Evolutionary conservation across 2,329 filamentous ascomycete genomes (phyloP), one percentile per base, ranked within the genome.

Genomic region (Fusarium sp.): DNA sequence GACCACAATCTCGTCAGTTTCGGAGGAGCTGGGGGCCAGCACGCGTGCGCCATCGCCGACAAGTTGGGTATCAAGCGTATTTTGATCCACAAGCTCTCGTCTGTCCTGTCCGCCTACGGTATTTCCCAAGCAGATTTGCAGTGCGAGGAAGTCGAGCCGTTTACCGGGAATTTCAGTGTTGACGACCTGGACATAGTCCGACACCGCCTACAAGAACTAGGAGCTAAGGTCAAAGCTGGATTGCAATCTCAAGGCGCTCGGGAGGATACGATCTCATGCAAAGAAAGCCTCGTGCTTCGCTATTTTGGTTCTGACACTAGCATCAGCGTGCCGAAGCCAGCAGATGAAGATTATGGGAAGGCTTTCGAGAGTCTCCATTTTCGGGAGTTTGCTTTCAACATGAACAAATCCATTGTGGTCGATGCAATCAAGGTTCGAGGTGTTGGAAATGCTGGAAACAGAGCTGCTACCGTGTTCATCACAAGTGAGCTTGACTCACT

Each of bases 11-110:
- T 80, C 7, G 78, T 76, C 20, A 73, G 71, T 20, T 80, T 94
- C 75, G 92, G 92, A 24, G 92, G 92, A 66, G 92, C 92, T 7
- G 92, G 92, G 58, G 91, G 91, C 39, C 58, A 93, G 55, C 82
- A 84, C 58, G 82, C 82, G 0, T 81, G 78, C 24, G 76, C 77
- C 0, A 82, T 85, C 39, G 82, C 81, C 1, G 72, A 77, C 8
- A 77, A 79, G 2, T 74, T 84, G 0, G 80, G 81, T 0, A 83
- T 84, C 20, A 74, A 71, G 5, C 75, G 76, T 1, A 77, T 83
- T 11, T 65, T 85, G 4, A 80, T 84, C n/a, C 83, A 83, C 57
- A 78, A 79, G 22, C 79, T 78, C 45, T 82, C 80, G 0, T 80
- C 78, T 1, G 68, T 83, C 5, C 72, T 84, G 2, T 84, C 81